Evolutionary conservation across 208 protist species (phyloP).

Genomic region (Kentomonas sorsogonicus): DNA sequence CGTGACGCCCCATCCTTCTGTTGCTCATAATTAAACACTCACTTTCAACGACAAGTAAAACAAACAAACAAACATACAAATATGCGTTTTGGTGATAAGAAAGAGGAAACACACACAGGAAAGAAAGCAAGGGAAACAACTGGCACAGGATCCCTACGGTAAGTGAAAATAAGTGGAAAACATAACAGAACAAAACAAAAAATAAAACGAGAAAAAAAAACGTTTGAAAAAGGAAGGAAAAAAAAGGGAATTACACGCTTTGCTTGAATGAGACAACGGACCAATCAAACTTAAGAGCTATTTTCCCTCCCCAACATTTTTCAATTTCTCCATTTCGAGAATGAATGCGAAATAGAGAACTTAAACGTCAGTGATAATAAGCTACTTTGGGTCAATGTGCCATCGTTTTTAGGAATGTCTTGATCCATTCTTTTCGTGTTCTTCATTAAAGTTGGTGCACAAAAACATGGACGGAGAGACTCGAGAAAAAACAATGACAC

Average conservation of each 20-base stretch:
- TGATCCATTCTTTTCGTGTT: background rate
- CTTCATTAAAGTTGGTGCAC: background rate
- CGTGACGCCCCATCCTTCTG: too few relatives aligned
- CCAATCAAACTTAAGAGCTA: too few relatives aligned
- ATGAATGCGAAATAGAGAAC: too few relatives aligned
- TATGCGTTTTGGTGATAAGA: background rate
- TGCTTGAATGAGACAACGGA: too few relatives aligned
- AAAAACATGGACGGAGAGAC: conserved; percentile 5
- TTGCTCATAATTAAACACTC: background rate
- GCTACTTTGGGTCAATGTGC: too few relatives aligned
- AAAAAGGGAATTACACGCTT: too few relatives aligned
- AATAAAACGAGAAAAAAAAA: conserved; percentile 7
- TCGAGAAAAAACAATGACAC: background rate
- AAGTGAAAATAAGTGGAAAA: background rate
- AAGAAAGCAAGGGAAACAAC: background rate
- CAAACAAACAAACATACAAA: background rate
- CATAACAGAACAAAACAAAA: conserved; percentile 3
- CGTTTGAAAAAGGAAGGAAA: conserved; percentile 11
- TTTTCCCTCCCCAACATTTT: too few relatives aligned
- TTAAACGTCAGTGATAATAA: too few relatives aligned
- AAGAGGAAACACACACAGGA: background rate
- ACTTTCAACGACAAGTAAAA: background rate
- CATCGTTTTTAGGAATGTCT: too few relatives aligned
- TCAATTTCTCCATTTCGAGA: too few relatives aligned
- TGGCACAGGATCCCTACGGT: background rate